Conservation (phyloP, 495 filamentous ascomycete species). For the Penicillium goetzii region DNA sequence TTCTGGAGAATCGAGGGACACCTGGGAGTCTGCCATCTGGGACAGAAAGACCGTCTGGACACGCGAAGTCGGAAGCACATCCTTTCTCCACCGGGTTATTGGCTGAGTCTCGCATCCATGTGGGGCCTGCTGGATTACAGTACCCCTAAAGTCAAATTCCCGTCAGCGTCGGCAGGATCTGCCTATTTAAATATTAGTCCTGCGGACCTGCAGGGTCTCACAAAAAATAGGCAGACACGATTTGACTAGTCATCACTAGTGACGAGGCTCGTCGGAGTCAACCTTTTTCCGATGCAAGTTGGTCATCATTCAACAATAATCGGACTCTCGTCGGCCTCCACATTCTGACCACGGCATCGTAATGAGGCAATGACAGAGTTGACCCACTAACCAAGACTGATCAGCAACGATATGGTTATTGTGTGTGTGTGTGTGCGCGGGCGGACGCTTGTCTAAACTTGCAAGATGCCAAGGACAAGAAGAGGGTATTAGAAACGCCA, state of each 20-base stretch:
- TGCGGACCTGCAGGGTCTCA: neutral
- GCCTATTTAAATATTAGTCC: neutral
- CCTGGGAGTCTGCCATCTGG: too few species aligned
- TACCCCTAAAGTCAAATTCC: neutral
- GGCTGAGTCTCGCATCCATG: slow-evolving; percentile 16
- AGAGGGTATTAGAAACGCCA: neutral
- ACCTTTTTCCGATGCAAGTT: neutral
- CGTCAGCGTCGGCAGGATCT: neutral
- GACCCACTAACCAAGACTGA: slow-evolving; percentile 14
- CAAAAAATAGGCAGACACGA: neutral
- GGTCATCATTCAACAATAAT: neutral
- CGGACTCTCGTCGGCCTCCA: neutral
- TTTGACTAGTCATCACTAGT: neutral
- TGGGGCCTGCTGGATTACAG: slow-evolving; percentile 6
- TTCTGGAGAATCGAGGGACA: neutral
- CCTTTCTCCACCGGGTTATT: slow-evolving; percentile 12
- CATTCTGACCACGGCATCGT: neutral
- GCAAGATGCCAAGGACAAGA: neutral
- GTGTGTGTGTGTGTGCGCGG: neutral
- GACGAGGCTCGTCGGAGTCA: neutral
- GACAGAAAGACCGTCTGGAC: neutral
- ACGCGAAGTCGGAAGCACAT: slow-evolving; percentile 8
- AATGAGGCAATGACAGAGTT: slow-evolving; percentile 20
- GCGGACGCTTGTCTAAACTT: neutral
- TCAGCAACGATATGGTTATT: neutral